Evolutionary conservation across 768 basidiomycete species (phyloP), one percentile per base, ranked within the genome.

Genomic region (Hypholoma fasciculare): DNA sequence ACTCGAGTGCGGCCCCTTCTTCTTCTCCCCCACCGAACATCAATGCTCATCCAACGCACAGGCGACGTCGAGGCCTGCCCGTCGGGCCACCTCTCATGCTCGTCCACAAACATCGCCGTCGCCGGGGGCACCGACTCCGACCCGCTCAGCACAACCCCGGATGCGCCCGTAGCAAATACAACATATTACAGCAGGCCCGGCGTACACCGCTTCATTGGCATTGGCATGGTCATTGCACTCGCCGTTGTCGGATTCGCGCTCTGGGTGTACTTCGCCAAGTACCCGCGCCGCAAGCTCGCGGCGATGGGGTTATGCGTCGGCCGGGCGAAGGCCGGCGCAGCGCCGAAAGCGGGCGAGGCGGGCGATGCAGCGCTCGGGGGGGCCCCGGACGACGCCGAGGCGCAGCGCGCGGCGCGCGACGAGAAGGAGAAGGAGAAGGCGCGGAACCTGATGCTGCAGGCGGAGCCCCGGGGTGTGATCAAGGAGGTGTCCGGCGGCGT

Each of bases 141-240:
- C 27, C 48, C 48, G 3, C 20, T 49, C 4, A 40, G 51, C 52
- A 52, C 54, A 14, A 42, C 47, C 20, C 36, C 54, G 16, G 63
- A 61, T 52, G 27, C 48, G 4, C 55, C 55, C 20, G 56, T 58
- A 30, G 43, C 56, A 19, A 46, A 44, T 43, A 57, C 36, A 47
- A 42, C 37, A 17, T 47, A 57, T 44, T 54, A 61, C 53, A 49
- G 52, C 53, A 62, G 61, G 27, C 70, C 72, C 16, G 78, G 76
- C 8, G 55, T 74, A 12, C 76, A 78, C 49, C 70, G 78, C 43
- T 80, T 72, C 63, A 80, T 82, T 61, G 81, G 81, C 14, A 71
- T 81, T 42, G 70, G 65, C 47, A 77, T 80, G 66, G 78, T 79
- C 39, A 66, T 63, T 14, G 71, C 68, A 34, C 48, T 79, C 57